Percentiles rank a stretch among this genome's conserved stretches.
These are phyloP conservation scores for Candida bentonensis DNA, from an alignment of 805 yeast species.

Conservation along the genomic window DNA sequence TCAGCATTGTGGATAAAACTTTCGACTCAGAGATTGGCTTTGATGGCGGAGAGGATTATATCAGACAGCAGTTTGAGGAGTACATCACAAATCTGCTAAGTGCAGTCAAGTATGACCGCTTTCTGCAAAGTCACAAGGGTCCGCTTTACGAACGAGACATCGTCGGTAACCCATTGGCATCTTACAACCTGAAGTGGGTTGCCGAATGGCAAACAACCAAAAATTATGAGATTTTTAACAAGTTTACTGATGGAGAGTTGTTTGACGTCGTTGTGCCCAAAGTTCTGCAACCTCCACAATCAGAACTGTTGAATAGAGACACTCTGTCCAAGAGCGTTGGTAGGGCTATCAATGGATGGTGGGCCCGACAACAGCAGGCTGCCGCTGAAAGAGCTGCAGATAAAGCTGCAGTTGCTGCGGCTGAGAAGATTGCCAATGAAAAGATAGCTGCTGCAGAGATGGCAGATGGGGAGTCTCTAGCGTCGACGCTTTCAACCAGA, in stretches of 20 bases:
- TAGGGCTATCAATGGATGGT: slow-evolving; percentile 11
- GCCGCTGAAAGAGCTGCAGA: background rate
- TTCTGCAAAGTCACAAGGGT: slow-evolving; percentile 26
- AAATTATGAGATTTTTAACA: slow-evolving; percentile 41
- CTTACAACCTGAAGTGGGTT: slow-evolving; percentile 34
- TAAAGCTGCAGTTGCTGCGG: background rate
- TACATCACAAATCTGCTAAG: slow-evolving; percentile 67
- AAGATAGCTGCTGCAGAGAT: background rate
- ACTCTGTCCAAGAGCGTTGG: slow-evolving; percentile 17
- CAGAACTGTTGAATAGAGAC: slow-evolving; percentile 13
- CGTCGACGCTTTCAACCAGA: too few relatives aligned
- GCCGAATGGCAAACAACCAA: slow-evolving; percentile 39
- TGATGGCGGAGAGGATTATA: slow-evolving; percentile 74
- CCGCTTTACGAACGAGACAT: slow-evolving; percentile 17
- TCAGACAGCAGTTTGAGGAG: slow-evolving; percentile 80
- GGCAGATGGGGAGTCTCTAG: too few relatives aligned
- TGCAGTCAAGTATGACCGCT: slow-evolving; percentile 54
- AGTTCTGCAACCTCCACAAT: slow-evolving; percentile 9
- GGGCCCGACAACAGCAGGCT: background rate
- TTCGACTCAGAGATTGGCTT: slow-evolving; percentile 34
- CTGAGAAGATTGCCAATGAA: slow-evolving; percentile 2
- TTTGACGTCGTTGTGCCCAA: slow-evolving; percentile 45
- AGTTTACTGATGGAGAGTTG: slow-evolving; percentile 51
- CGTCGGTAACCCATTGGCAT: slow-evolving; percentile 24
- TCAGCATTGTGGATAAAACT: slow-evolving; percentile 30